Conservation (phyloP, 1,284 basidiomycete species). For the Rhodotorula sp. region DNA sequence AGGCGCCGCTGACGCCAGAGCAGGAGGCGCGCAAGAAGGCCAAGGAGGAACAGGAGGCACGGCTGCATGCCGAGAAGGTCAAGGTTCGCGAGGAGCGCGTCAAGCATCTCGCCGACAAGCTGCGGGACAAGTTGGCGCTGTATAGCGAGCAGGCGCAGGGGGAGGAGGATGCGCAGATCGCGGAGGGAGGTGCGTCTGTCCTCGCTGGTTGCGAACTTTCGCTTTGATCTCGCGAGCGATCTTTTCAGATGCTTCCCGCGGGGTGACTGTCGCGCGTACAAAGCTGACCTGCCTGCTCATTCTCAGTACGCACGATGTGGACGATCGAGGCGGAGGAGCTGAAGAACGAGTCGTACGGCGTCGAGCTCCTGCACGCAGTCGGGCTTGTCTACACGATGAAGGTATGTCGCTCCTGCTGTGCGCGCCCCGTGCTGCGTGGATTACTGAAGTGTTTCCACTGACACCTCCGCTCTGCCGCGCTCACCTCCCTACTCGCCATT, state of each 20-base stretch:
- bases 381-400: conserved; percentile 87
- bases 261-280: not conserved
- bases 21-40: conserved; percentile 65
- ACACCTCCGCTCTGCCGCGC: rapidly evolving
- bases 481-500: no score
- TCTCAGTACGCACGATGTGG: conserved; percentile 46
- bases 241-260: no score
- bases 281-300: not conserved
- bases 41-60: conserved; percentile 53
- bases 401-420: conserved; percentile 57
- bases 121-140: conserved; percentile 79
- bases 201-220: no score
- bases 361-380: conserved; percentile 86
- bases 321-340: conserved; percentile 62
- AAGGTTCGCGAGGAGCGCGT: conserved; percentile 75
- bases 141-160: conserved; percentile 82
- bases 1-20: conserved; percentile 67
- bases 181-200: conserved; percentile 35
- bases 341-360: conserved; percentile 87
- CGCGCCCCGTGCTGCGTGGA: no score
- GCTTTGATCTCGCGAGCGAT: not conserved
- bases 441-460: no score
- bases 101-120: conserved; percentile 71
- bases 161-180: conserved; percentile 42
- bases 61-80: conserved; percentile 41